Evolutionary conservation across 2,329 filamentous ascomycete species (phyloP).

Genomic region (Didymella segeticola): DNA sequence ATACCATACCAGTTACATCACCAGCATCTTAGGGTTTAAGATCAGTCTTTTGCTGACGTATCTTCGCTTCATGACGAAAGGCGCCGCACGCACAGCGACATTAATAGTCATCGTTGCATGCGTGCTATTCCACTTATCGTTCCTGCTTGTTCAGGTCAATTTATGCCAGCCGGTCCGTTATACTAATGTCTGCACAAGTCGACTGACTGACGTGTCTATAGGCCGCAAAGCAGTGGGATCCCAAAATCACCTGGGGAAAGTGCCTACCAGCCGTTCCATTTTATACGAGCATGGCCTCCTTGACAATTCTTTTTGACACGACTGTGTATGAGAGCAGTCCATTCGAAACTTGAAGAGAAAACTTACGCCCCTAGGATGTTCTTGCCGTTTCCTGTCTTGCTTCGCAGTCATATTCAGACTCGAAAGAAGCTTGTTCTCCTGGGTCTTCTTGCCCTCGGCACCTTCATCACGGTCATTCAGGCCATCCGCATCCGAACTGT

Average conservation of each 20-base stretch:
- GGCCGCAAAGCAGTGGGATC: constrained; percentile 24
- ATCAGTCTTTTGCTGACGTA: constrained; percentile 22
- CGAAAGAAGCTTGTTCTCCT: constrained; percentile 19
- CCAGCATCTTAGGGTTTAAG: constrained; percentile 26
- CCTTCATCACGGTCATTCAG: constrained; percentile 26
- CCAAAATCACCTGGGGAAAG: constrained; percentile 15
- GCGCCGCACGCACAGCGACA: constrained; percentile 15
- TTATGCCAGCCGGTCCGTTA: constrained; percentile 21
- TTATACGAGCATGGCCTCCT: constrained; percentile 24
- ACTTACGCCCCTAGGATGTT: constrained; percentile 15
- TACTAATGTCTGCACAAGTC: too few species aligned
- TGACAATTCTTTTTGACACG: constrained; percentile 21
- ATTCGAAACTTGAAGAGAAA: too few species aligned
- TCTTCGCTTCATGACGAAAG: constrained; percentile 25
- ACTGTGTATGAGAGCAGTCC: constrained; percentile 11
- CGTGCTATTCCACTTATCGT: constrained; percentile 19
- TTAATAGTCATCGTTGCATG: constrained; percentile 20
- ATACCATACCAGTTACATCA: constrained; percentile 16
- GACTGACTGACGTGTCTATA: neutral
- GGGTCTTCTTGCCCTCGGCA: constrained; percentile 20
- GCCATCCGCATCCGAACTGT: constrained; percentile 21
- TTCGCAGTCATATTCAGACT: constrained; percentile 21
- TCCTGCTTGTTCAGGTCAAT: constrained; percentile 21
- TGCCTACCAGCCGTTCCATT: constrained; percentile 22
- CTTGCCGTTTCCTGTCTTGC: constrained; percentile 21